phyloP scores from a whole-genome alignment of 805 yeast genomes.

The Kodamaea hsintzibuensis region DNA sequence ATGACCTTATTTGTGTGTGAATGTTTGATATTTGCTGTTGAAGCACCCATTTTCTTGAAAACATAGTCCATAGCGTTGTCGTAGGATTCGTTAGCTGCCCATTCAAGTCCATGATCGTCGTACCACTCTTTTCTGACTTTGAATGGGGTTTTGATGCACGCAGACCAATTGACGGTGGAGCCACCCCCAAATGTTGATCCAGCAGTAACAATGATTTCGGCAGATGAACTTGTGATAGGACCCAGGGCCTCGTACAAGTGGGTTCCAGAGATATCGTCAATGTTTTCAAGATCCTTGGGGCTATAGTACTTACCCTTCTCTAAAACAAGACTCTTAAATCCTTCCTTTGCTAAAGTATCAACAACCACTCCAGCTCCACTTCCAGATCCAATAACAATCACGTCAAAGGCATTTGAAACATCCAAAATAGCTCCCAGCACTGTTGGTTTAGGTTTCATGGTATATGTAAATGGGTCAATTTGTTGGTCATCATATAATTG shows the following conservation, averaged over 20 bases:
- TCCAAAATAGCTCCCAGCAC: conserved; percentile 30
- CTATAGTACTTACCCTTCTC: conserved; percentile 51
- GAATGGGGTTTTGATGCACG: conserved; percentile 50
- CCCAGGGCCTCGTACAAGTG: conserved; percentile 45
- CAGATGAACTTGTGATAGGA: conserved; percentile 31
- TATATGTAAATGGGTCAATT: conserved; percentile 28
- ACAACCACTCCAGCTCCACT: conserved; percentile 56
- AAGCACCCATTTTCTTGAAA: conserved; percentile 49
- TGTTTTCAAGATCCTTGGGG: conserved; percentile 30
- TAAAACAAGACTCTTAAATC: conserved; percentile 44
- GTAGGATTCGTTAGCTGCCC: conserved; percentile 43
- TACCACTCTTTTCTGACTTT: conserved; percentile 55
- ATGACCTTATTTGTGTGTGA: conserved; percentile 45
- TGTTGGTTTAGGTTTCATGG: conserved; percentile 32
- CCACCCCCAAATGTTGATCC: conserved; percentile 62
- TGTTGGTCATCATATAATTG: conserved; percentile 27
- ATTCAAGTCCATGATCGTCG: conserved; percentile 44
- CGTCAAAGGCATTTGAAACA: conserved; percentile 41
- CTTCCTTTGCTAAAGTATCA: conserved; percentile 43
- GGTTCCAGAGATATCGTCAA: conserved; percentile 39
- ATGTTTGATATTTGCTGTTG: conserved; percentile 39
- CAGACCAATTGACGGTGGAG: conserved; percentile 59
- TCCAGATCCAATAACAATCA: conserved; percentile 52
- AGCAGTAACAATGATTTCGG: conserved; percentile 41
- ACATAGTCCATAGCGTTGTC: conserved; percentile 49